A percentile compares a stretch with the other conserved stretches of the same genome.
phyloP scores from a whole-genome alignment of 306 rosid species.

The Trifolium fragiferum region DNA sequence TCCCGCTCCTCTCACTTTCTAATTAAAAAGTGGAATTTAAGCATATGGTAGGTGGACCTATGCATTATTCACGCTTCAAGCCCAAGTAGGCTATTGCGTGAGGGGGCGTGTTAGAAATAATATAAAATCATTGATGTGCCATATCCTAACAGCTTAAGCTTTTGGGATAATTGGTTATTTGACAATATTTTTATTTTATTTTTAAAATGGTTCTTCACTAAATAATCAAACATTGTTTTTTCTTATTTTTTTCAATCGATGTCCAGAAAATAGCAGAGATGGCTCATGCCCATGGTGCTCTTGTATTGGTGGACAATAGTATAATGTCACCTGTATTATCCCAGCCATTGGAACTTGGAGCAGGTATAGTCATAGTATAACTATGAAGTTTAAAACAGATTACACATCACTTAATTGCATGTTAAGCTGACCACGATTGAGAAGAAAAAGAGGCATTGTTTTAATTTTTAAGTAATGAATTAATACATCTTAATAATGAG shows the following conservation, averaged over 20 bases:
- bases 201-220: conserved; percentile 13
- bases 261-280: conserved; percentile 78
- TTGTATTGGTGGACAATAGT: conserved; percentile 87
- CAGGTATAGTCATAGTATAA: conserved; percentile 62
- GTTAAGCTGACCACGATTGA: conserved; percentile 11
- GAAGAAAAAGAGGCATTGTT: not conserved
- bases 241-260: conserved; percentile 33
- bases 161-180: no score
- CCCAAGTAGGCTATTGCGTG: no score
- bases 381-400: conserved; percentile 26
- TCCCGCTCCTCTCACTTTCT: no score
- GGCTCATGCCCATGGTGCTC: conserved; percentile 82
- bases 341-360: conserved; percentile 88
- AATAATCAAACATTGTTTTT: conserved; percentile 4
- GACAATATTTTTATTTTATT: conserved; percentile 1
- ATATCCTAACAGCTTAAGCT: no score
- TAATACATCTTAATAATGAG: not conserved
- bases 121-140: no score
- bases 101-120: no score
- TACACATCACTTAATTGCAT: conserved; percentile 14
- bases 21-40: no score
- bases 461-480: not conserved
- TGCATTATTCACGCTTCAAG: no score
- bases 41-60: no score
- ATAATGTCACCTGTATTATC: conserved; percentile 95